Percentiles rank a stretch among this genome's conserved stretches.
Evolutionary conservation across 1,139 yeast species (phyloP).

Genomic region (Kluyveromyces sp.): DNA sequence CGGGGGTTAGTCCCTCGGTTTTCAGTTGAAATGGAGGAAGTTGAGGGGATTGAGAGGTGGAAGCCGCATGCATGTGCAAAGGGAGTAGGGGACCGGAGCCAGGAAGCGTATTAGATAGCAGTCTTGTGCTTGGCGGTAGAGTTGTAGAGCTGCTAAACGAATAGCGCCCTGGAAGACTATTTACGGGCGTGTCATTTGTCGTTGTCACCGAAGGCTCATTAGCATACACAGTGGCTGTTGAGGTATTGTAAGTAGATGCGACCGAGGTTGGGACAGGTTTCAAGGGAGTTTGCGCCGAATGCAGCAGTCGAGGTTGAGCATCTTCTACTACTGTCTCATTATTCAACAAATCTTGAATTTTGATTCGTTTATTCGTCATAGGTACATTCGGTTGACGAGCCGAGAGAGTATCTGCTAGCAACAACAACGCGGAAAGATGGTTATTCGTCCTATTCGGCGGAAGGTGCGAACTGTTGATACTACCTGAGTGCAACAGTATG

Average conservation of each 20-base stretch:
- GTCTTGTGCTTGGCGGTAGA: background rate
- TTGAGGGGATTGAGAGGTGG: background rate
- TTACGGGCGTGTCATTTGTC: background rate
- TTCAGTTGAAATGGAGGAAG: background rate
- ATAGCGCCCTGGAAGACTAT: background rate
- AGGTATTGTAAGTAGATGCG: background rate
- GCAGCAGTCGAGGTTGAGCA: background rate
- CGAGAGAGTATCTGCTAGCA: background rate
- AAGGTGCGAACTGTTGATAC: no score
- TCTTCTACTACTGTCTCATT: background rate
- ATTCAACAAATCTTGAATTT: conserved; percentile 3
- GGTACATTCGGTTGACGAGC: conserved; percentile 3
- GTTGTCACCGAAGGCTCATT: background rate
- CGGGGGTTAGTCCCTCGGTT: background rate
- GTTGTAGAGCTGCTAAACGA: background rate
- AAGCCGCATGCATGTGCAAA: background rate
- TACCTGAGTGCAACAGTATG: no score
- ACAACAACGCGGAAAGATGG: conserved; percentile 1
- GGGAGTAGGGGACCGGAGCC: background rate
- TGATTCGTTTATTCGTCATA: conserved; percentile 4
- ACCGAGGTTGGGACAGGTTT: background rate
- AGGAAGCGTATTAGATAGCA: background rate
- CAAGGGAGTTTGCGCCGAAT: background rate
- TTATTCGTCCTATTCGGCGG: no score
- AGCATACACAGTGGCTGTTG: background rate